Base-by-base conservation (phyloP, 805 yeast species). In the Peterozyma xylosa region DNA sequence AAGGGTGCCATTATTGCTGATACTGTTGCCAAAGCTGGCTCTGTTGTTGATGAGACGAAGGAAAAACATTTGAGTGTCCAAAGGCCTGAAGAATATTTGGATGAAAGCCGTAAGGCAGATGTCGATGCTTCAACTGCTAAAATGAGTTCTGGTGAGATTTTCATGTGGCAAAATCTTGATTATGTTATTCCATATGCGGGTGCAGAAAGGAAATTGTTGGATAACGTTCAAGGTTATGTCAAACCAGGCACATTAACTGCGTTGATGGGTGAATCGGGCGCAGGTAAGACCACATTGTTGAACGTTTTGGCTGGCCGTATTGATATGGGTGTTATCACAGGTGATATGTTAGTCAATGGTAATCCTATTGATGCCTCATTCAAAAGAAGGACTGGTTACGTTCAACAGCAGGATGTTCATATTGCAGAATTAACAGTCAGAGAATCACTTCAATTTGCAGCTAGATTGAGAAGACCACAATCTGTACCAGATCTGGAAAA, bases 251-350 rank as follows among this genome's bases (percentile, higher is more conserved):
- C 73, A 6, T 57, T 76, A 53, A 77, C 82, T 17, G 82, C 83
- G 2, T 59, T 77, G 37, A 77, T 76, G 80, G 83, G 83, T 46
- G 82, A 74, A 52, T 74, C 81, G 2, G 83, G 83, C 50, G 82
- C 82, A 15, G 83, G 82, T 53, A 77, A 77, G 55, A 77, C 82
- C 0, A 77, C 83, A 5, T 58, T 77, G 41, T 63, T 77, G 46
- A 76, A 77, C 52, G 71, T 71, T 32, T 57, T 77, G 47, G 71
- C 80, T 38, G 73, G 71, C 53, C 64, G 83, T 54, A 62, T 68
- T 36, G 71, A 71, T 40, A 62, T 68, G 43, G 82, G 82, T 48
- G 68, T 73, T 40, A 63, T 76, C 27, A 72, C 80, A 10, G 82
- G 82, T 50, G 78, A 71, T 47, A 70, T 74, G 71, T 54, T 75